Evolutionary conservation across 2,329 filamentous ascomycete genomes (phyloP).

Genomic region (Triangularia setosa): DNA sequence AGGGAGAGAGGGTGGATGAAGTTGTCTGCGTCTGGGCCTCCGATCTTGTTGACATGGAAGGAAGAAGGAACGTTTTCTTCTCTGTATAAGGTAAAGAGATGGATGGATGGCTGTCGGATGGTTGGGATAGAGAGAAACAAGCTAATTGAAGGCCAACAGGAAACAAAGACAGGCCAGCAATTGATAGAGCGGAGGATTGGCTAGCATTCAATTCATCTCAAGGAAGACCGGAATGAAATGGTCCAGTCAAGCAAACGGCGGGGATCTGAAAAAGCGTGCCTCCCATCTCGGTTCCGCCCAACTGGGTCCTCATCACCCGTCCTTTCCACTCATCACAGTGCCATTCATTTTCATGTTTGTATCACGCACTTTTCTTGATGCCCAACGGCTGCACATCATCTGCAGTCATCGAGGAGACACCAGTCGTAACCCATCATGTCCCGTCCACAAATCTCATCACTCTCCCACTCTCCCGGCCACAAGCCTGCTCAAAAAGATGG

Average conservation of each 20-base stretch:
- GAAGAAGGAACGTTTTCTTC: too few species aligned
- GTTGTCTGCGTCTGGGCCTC: too few species aligned
- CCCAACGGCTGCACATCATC: not conserved
- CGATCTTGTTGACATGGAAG: too few species aligned
- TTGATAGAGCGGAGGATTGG: not conserved
- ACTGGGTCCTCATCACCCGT: constrained; percentile 1
- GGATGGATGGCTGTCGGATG: not conserved
- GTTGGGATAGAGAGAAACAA: not conserved
- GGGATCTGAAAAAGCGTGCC: not conserved
- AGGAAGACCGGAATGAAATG: too few species aligned
- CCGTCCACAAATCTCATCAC: not conserved
- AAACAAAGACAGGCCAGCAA: too few species aligned
- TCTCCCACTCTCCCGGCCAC: not conserved
- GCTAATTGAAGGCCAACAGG: not conserved
- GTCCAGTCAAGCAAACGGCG: not conserved
- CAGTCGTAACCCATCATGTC: not conserved
- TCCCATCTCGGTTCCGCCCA: constrained; percentile 6
- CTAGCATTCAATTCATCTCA: not conserved
- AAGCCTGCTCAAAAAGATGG: not conserved
- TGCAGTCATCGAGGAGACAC: not conserved
- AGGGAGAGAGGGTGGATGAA: not conserved
- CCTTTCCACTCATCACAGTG: not conserved
- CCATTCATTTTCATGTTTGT: not conserved
- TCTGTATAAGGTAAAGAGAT: too few species aligned
- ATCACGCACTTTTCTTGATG: not conserved